These are phyloP conservation scores for Jackrogersella multiformis DNA, from an alignment of 495 filamentous ascomycete species.

Conservation along the genomic window DNA sequence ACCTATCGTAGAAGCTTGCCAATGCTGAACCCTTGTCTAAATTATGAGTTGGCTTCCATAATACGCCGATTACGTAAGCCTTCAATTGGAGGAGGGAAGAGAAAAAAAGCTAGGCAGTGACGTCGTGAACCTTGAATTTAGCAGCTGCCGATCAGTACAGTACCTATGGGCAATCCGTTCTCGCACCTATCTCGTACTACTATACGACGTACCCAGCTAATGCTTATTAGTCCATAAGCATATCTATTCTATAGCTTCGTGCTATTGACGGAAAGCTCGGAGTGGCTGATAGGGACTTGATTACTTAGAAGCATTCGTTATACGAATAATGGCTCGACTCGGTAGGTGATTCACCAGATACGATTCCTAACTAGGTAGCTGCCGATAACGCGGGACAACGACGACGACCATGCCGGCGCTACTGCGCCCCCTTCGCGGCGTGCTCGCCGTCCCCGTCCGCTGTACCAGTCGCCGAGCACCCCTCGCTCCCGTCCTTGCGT, in stretches of 20 bases:
- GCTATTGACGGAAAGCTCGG: neutral
- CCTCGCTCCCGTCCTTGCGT: neutral
- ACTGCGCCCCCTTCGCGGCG: constrained; percentile 3
- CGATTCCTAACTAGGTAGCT: neutral
- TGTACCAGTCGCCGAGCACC: neutral
- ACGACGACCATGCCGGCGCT: constrained; percentile 3
- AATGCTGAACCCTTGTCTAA: too few species aligned
- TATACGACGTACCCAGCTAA: neutral
- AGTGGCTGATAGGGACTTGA: neutral
- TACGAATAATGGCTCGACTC: constrained; percentile 7
- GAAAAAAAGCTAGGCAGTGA: constrained; percentile 13
- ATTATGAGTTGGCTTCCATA: neutral
- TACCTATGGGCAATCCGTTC: neutral
- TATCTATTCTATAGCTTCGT: neutral
- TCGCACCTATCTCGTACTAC: constrained; percentile 5
- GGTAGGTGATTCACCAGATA: neutral
- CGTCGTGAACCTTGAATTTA: neutral
- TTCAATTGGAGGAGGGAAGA: neutral
- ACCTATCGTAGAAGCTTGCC: too few species aligned
- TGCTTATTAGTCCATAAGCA: neutral
- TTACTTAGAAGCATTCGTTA: too few species aligned
- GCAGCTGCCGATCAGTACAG: neutral
- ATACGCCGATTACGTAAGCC: constrained; percentile 10
- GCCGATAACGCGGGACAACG: neutral
- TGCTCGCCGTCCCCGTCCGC: neutral